A percentile compares a stretch with the other conserved stretches of the same genome.
phyloP scores from a whole-genome alignment of 2,329 filamentous ascomycete species.

The Alternaria sp. region DNA sequence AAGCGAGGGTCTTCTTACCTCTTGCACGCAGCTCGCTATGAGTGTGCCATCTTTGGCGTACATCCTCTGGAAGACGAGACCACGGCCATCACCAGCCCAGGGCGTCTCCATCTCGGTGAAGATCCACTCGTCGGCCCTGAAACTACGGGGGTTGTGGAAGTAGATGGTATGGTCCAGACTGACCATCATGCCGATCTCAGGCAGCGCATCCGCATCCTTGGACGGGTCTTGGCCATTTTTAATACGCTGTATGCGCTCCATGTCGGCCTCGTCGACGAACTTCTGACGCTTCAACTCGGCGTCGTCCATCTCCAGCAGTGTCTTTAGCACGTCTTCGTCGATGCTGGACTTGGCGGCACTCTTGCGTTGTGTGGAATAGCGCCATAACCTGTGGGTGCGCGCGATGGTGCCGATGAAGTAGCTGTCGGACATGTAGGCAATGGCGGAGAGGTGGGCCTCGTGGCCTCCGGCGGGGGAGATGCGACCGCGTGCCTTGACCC shows the following conservation, averaged over 20 bases:
- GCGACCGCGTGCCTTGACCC: conserved; percentile 76
- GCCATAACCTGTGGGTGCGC: conserved; percentile 80
- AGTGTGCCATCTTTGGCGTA: conserved; percentile 74
- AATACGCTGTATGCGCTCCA: conserved; percentile 50
- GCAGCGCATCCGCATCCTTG: conserved; percentile 59
- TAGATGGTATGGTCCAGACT: conserved; percentile 75
- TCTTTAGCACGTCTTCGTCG: conserved; percentile 56
- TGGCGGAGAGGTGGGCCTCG: conserved; percentile 81
- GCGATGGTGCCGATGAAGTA: conserved; percentile 92
- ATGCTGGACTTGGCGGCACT: conserved; percentile 50
- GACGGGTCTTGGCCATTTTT: conserved; percentile 55
- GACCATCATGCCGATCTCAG: conserved; percentile 83
- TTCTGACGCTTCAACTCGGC: conserved; percentile 54
- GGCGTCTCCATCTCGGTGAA: conserved; percentile 81
- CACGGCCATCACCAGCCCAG: conserved; percentile 80
- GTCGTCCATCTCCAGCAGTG: conserved; percentile 56
- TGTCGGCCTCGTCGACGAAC: conserved; percentile 61
- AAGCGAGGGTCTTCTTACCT: conserved; percentile 59
- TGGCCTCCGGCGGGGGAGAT: conserved; percentile 78
- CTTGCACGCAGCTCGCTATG: conserved; percentile 81
- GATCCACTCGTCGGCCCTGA: conserved; percentile 73
- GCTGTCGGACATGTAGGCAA: conserved; percentile 92
- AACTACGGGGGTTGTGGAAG: conserved; percentile 61
- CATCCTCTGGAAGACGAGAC: conserved; percentile 77
- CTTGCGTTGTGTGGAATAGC: conserved; percentile 65